Evolutionary conservation across 192 early-diverging fungal species (phyloP).

Genomic region (Gonapodya prolifera): DNA sequence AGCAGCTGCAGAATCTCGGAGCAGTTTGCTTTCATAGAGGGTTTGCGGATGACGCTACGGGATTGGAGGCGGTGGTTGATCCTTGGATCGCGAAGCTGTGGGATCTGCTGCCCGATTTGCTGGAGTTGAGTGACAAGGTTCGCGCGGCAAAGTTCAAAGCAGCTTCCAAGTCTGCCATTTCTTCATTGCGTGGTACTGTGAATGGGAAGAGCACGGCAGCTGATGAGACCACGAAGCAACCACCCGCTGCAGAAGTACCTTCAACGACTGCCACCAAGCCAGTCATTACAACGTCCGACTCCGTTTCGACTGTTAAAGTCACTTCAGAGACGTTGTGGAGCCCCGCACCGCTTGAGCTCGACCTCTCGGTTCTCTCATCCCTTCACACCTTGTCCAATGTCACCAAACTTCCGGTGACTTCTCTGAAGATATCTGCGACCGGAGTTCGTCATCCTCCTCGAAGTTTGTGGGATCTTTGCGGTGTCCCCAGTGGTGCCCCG

Average conservation of each 20-base stretch:
- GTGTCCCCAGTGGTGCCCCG: not conserved
- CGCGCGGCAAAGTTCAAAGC: slow-evolving; percentile 10
- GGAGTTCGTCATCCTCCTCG: not conserved
- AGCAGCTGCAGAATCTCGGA: slow-evolving; percentile 59
- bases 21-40: slow-evolving; percentile 60
- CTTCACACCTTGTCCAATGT: no score
- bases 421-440: no score
- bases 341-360: no score
- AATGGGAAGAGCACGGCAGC: not conserved
- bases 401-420: no score
- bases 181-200: no score
- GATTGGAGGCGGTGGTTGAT: slow-evolving; percentile 82
- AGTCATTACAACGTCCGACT: not conserved
- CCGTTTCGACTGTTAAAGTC: no score
- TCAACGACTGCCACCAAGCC: not conserved
- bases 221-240: not conserved
- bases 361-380: no score
- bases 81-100: slow-evolving; percentile 83
- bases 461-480: not conserved
- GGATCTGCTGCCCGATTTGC: slow-evolving; percentile 39
- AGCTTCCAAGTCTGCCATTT: no score
- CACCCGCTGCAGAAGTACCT: not conserved
- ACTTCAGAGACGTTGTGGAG: no score
- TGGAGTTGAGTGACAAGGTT: slow-evolving; percentile 17
- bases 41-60: slow-evolving; percentile 83